These are phyloP conservation scores for Persicaria tinctoria DNA, from an alignment of 148 eudicot genomes.

Conservation along the genomic window DNA sequence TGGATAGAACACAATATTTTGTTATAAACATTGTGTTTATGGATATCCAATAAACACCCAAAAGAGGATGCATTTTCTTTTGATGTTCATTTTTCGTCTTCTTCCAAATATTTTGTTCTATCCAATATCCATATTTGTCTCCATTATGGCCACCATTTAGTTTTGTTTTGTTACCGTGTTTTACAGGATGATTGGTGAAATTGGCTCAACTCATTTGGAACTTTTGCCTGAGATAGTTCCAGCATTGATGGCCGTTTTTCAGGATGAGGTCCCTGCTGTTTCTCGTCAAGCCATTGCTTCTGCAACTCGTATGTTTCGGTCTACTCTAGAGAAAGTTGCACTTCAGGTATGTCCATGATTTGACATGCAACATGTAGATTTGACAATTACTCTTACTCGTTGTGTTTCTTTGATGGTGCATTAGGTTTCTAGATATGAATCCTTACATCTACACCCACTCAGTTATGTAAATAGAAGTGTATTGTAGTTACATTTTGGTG, in stretches of 20 bases:
- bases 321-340: conserved; percentile 55
- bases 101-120: not conserved
- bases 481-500: not conserved
- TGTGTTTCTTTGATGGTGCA: not conserved
- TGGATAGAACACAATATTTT: no score
- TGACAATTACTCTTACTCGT: not conserved
- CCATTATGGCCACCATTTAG: not conserved
- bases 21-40: not conserved
- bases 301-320: conserved; percentile 64
- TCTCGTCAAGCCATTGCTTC: conserved; percentile 78
- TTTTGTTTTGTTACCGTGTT: not conserved
- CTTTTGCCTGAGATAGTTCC: conserved; percentile 69
- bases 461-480: not conserved
- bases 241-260: conserved; percentile 39
- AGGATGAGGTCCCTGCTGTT: conserved; percentile 89
- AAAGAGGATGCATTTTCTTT: not conserved
- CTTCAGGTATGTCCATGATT: conserved; percentile 45
- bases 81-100: not conserved
- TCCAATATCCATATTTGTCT: not conserved
- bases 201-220: conserved; percentile 65
- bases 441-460: not conserved
- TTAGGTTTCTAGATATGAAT: not conserved
- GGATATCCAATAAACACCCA: not conserved
- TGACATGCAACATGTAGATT: not conserved
- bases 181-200: conserved; percentile 68